Evolutionary conservation across 176 grass and related monocot species (phyloP).

Genomic region (Canna indica): DNA sequence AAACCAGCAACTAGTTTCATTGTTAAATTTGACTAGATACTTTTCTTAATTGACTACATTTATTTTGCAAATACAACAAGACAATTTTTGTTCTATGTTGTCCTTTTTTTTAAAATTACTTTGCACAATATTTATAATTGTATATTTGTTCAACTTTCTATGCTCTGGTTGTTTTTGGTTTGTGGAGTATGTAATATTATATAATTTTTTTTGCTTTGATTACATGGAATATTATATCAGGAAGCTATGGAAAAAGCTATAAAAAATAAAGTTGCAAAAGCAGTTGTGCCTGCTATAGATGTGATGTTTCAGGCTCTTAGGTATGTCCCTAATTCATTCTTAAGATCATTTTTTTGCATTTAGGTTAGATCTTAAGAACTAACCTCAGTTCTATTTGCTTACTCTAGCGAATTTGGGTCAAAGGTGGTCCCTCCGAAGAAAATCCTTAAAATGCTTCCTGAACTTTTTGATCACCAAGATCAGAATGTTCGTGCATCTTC

Average conservation of each 20-base stretch:
- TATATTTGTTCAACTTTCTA: not conserved
- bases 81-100: no score
- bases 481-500: slow-evolving; percentile 97
- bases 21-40: not conserved
- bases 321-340: slow-evolving; percentile 28
- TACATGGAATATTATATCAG: slow-evolving; percentile 40
- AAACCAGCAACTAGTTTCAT: not conserved
- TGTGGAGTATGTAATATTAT: not conserved
- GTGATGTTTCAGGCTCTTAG: slow-evolving; percentile 99
- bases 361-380: slow-evolving; percentile 2
- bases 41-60: not conserved
- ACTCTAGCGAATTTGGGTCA: slow-evolving; percentile 75
- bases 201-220: slow-evolving; percentile 16
- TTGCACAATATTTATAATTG: no score
- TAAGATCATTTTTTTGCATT: not conserved
- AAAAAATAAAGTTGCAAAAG: slow-evolving; percentile 99
- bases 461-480: slow-evolving; percentile 95
- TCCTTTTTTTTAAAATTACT: no score
- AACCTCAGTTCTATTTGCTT: slow-evolving; percentile 5
- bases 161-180: not conserved
- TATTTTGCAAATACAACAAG: no score
- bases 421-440: slow-evolving; percentile 92
- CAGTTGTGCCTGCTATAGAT: slow-evolving; percentile 98
- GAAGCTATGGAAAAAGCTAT: slow-evolving; percentile 99
- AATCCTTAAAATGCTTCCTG: slow-evolving; percentile 97